Evolutionary conservation across 257 asterid species (phyloP), one percentile per base, ranked within the genome.

Genomic region (Primulina tabacum): DNA sequence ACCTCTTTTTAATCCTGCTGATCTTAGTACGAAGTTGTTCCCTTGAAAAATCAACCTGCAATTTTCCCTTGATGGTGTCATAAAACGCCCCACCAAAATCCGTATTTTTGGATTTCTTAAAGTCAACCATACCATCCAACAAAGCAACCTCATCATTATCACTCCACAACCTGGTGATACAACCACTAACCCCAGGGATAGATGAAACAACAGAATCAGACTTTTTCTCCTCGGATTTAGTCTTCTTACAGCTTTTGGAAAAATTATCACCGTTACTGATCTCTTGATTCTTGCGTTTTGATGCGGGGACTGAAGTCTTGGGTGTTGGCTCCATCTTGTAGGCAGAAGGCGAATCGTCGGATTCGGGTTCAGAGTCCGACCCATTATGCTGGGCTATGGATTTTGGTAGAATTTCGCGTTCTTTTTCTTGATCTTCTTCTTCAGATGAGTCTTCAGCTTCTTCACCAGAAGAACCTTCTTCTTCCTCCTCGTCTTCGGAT

Each of bases 101-200:
- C 30, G 74, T 50, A 52, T 71, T 61, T 57, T 78, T 78, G 20
- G 34, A 17, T 21, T 68, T 64, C 71, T 67, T 80, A 70, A 77
- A 86, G 6, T 88, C 82, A 66, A 74, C 62, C 78, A 88, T 79
- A 26, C 91, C 89, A 38, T 68, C 78, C 37, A 90, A 74, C n/a
- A 88, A 29, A 12, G 74, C 71, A 58, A 85, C 67, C 74, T 83
- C 89, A 34, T 90, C 94, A 43, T 76, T 87, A 12, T 78, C 76
- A 58, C 80, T 76, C 90, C 92, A 90, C 16, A 85, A 62, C 76
- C 89, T 80, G 7, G 38, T 59, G 14, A 83, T 75, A n/a, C 9
- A 40, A 21, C 58, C 71, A 14, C 55, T 30, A 33, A 64, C 64
- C 11, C 68, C 69, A 7, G 83, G 69, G 55, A 50, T 4, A 20